Evolutionary conservation across 176 grass and related monocot genomes (phyloP).

Genomic region (Oryza brachyantha): DNA sequence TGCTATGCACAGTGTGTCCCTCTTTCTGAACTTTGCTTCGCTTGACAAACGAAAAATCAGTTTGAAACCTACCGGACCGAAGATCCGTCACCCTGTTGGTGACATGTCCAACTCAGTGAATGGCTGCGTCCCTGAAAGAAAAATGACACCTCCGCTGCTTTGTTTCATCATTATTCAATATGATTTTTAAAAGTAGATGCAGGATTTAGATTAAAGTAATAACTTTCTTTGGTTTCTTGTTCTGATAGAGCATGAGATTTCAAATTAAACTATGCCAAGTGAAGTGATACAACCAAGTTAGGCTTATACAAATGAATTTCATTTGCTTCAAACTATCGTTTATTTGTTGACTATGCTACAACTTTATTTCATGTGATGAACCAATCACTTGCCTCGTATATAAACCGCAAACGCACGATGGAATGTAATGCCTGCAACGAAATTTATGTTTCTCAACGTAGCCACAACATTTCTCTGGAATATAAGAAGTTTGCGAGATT

Average conservation of each 20-base stretch:
- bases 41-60: neutral
- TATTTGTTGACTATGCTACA: neutral
- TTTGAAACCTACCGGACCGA: neutral
- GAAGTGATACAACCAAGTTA: neutral
- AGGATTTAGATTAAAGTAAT: too few relatives aligned
- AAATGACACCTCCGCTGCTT: neutral
- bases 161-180: neutral
- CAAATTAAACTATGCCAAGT: neutral
- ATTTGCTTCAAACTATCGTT: neutral
- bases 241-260: neutral
- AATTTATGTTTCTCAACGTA: neutral
- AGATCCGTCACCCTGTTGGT: constrained; percentile 13
- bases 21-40: too few relatives aligned
- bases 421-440: neutral
- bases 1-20: too few relatives aligned
- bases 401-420: neutral
- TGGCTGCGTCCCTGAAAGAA: neutral
- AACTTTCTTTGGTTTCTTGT: too few relatives aligned
- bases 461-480: too few relatives aligned
- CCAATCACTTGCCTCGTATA: neutral
- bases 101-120: constrained; percentile 21
- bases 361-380: neutral
- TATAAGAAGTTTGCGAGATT: too few relatives aligned
- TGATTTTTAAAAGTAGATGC: neutral
- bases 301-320: neutral